Conservation (phyloP, 2,329 filamentous ascomycete species). For the Calonectria henricotiae region DNA sequence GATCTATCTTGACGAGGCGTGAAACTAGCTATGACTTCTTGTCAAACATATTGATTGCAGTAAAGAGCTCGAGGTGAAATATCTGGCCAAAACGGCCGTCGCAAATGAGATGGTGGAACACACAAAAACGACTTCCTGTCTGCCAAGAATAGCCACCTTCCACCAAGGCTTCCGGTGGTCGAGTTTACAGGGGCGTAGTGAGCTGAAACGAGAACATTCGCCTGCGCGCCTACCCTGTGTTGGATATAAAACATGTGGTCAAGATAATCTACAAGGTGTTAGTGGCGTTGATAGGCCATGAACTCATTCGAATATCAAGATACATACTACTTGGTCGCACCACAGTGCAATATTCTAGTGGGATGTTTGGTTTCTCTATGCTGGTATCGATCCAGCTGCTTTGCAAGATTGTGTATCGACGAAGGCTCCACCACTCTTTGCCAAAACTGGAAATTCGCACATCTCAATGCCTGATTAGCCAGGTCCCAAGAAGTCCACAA, state of each 20-base stretch:
- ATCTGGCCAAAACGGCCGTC: slow-evolving; percentile 39
- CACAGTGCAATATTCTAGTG: slow-evolving; percentile 21
- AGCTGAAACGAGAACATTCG: slow-evolving; percentile 45
- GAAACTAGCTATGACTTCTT: background rate
- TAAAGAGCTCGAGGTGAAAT: slow-evolving; percentile 41
- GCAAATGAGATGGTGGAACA: slow-evolving; percentile 43
- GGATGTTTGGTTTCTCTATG: background rate
- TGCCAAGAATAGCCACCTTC: slow-evolving; percentile 40
- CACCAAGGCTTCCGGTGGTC: slow-evolving; percentile 37
- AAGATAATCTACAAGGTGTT: slow-evolving; percentile 29
- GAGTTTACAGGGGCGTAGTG: slow-evolving; percentile 31
- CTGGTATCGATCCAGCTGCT: background rate
- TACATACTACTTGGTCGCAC: slow-evolving; percentile 36
- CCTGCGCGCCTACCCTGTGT: slow-evolving; percentile 41
- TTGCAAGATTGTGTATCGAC: too few relatives aligned
- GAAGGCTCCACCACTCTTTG: background rate
- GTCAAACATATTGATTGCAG: slow-evolving; percentile 31
- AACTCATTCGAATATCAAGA: background rate
- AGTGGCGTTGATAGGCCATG: background rate
- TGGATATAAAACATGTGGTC: slow-evolving; percentile 45
- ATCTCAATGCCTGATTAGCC: slow-evolving; percentile 1
- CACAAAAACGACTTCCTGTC: slow-evolving; percentile 39
- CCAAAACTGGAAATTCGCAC: slow-evolving; percentile 22
- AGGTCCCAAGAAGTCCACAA: background rate
- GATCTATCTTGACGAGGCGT: slow-evolving; percentile 30